A percentile compares a stretch with the other conserved stretches of the same genome.
These are phyloP conservation scores for Claviceps capensis DNA, from an alignment of 2,329 filamentous ascomycete genomes.

Conservation along the genomic window DNA sequence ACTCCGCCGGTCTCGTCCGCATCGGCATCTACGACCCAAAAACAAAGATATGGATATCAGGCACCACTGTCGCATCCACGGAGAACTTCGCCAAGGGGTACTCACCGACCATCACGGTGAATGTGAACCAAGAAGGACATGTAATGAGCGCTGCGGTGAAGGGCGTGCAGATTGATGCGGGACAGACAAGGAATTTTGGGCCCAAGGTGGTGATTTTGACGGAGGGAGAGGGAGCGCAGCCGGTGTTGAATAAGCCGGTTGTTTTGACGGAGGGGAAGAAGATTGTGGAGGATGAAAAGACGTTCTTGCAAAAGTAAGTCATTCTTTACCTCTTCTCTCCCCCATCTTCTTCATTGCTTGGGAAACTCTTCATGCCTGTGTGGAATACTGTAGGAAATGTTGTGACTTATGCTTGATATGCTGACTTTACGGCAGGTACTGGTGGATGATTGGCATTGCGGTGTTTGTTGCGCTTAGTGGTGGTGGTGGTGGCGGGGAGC, in stretches of 20 bases:
- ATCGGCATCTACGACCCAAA: slow-evolving; percentile 42
- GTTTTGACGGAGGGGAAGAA: slow-evolving; percentile 48
- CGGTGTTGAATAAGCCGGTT: slow-evolving; percentile 49
- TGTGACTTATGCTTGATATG: not conserved
- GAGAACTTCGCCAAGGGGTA: slow-evolving; percentile 50
- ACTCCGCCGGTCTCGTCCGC: slow-evolving; percentile 35
- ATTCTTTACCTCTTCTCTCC: not conserved
- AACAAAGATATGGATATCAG: slow-evolving; percentile 34
- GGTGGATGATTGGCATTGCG: slow-evolving; percentile 47
- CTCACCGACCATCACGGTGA: slow-evolving; percentile 40
- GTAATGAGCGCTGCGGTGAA: slow-evolving; percentile 38
- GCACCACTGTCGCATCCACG: slow-evolving; percentile 39
- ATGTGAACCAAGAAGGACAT: slow-evolving; percentile 29
- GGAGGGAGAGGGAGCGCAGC: slow-evolving; percentile 36
- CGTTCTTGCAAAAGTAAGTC: slow-evolving; percentile 51
- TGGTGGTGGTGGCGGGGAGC: slow-evolving; percentile 27
- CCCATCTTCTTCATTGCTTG: not conserved
- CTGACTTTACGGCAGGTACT: slow-evolving; percentile 39
- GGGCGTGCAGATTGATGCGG: slow-evolving; percentile 48
- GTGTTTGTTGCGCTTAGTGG: slow-evolving; percentile 39
- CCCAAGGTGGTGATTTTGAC: slow-evolving; percentile 41
- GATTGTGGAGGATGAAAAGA: slow-evolving; percentile 44
- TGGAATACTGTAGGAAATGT: no score
- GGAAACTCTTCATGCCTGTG: no score
- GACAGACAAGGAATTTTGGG: slow-evolving; percentile 50